Conservation (phyloP, 2,329 filamentous ascomycete genomes). For the Diaporthe longicolla region DNA sequence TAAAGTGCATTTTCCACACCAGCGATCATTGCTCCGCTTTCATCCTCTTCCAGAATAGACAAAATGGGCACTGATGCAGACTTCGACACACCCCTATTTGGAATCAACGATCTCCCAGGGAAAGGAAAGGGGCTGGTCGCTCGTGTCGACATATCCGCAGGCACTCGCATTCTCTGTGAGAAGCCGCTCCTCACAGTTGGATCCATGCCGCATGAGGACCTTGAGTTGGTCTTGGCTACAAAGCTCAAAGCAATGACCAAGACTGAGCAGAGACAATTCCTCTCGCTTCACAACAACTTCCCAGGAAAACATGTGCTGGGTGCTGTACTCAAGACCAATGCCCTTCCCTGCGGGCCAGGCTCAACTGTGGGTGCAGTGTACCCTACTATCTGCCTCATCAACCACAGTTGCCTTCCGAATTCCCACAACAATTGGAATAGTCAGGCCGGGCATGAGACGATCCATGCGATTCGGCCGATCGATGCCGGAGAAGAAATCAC, state of each 20-base stretch:
- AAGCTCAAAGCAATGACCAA: slow-evolving; percentile 25
- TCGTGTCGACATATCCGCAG: slow-evolving; percentile 16
- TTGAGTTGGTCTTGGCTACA: not conserved
- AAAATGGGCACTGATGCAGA: slow-evolving; percentile 18
- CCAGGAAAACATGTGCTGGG: slow-evolving; percentile 47
- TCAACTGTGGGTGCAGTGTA: slow-evolving; percentile 48
- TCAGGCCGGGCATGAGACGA: slow-evolving; percentile 47
- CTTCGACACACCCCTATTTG: slow-evolving; percentile 31
- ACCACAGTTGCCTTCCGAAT: slow-evolving; percentile 53
- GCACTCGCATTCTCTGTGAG: slow-evolving; percentile 31
- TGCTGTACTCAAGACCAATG: slow-evolving; percentile 51
- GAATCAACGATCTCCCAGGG: slow-evolving; percentile 8
- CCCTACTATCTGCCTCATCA: slow-evolving; percentile 51
- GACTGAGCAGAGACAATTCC: slow-evolving; percentile 24
- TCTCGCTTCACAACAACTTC: slow-evolving; percentile 52
- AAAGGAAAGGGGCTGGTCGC: slow-evolving; percentile 22
- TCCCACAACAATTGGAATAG: slow-evolving; percentile 50
- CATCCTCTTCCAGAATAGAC: not conserved
- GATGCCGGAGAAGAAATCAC: slow-evolving; percentile 50
- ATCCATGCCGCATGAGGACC: not conserved
- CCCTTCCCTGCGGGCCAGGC: slow-evolving; percentile 49
- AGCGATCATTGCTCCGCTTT: not conserved
- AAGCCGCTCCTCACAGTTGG: slow-evolving; percentile 22
- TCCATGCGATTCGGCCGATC: slow-evolving; percentile 50
- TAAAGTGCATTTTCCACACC: not conserved